Conservation (phyloP, 495 filamentous ascomycete genomes). For the Neurospora sp. region DNA sequence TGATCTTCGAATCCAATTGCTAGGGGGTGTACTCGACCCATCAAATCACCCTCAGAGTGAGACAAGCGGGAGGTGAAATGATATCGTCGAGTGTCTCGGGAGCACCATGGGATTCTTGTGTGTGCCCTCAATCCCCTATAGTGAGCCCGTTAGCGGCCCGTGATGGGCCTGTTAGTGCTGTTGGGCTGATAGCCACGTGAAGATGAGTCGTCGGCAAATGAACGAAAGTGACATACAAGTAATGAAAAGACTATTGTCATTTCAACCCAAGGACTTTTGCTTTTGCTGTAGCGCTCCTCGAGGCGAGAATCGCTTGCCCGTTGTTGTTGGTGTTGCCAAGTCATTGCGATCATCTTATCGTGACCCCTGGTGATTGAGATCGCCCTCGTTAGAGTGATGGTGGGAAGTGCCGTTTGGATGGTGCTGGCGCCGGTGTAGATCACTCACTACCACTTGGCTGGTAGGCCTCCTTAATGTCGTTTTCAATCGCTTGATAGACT, state of each 20-base stretch:
- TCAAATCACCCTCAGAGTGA: neutral
- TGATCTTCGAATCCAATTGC: neutral
- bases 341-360: neutral
- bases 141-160: neutral
- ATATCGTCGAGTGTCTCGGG: neutral
- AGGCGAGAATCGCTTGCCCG: neutral
- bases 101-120: neutral
- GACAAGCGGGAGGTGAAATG: neutral
- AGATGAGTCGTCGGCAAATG: neutral
- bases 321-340: neutral
- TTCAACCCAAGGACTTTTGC: neutral
- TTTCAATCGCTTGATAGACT: too few species aligned
- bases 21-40: neutral
- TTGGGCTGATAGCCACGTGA: neutral
- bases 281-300: neutral
- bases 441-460: neutral
- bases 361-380: neutral
- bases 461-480: neutral
- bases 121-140: neutral
- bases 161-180: neutral
- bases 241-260: neutral
- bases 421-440: neutral
- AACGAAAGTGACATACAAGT: neutral
- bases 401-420: neutral
- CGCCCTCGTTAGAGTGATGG: neutral